Base-by-base conservation (phyloP, 306 rosid species). In the Parietaria judaica region DNA sequence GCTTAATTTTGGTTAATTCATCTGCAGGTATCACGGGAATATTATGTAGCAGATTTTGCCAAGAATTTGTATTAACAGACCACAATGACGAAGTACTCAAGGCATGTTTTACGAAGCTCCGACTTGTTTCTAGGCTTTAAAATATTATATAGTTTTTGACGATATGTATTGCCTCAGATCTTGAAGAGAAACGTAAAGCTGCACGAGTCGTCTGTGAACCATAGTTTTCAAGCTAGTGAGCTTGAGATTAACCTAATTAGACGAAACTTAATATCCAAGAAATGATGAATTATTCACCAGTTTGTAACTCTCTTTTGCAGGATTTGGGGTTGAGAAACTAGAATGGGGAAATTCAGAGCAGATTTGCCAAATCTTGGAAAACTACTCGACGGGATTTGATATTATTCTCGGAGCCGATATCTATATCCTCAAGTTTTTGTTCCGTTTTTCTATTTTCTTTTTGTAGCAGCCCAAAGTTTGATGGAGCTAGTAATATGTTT, bases 401-500 rank as follows among this genome's bases (percentile, higher is more conserved):
- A 69, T 85, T 56, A 74, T 91, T 73, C 97, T 91, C 55, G 97
- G 97, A 75, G 97, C 96, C 63, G 96, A 91, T 69, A 91, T 91
- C 0, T 91, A 91, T 91, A 87, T 91, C 97, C 96, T 43, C 35
- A 66, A 17, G 16, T 16, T 55, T 56, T 52, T 23, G 31, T 23
- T 23, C 31, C 31, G 36, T 38, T 48, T 70, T 39, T 65, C 45
- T 76, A 52, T 9, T 51, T 39, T 63, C 56, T 50, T 37, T 58
- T 14, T 35, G 14, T 64, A 37, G 15, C 14, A 8, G 4, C 53
- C 49, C 55, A 2, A 13, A 35, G 8, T 61, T 54, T 44, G 35
- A 16, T 12, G 45, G n/a, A 7, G 9, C 16, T 15, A 63, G 52
- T 16, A 47, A 37, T 63, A 55, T 35, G 61, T 35, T 37, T 62